Base-by-base conservation (phyloP, 176 grass and related monocot genomes). In the Bothriochloa decipiens region DNA sequence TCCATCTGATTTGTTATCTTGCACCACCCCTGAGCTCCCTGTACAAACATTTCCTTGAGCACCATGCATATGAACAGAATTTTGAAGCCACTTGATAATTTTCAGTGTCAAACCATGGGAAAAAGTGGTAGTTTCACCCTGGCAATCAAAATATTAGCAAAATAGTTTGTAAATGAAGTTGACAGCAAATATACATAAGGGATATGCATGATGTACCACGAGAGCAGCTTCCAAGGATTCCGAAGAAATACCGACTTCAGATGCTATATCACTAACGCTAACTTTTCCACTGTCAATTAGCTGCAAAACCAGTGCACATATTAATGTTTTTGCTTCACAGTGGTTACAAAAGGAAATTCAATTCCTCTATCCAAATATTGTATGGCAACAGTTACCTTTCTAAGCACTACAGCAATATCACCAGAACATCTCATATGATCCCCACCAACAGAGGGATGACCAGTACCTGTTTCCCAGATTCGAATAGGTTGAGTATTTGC, bases 81-180 rank as follows among this genome's bases (percentile, higher is more conserved):
- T 91, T 84, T 92, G 87, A 65, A 99, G 89, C 93, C 96, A 99
- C 65, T 91, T 99, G 78, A 96, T 89, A 77, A 99, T 96, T 92
- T 92, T 99, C 68, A 99, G 73, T 77, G 88, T 99, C 81, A 99
- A 81, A 73, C 96, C 96, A 84, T 94, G 89, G 68, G 96, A 96
- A 90, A 99, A 99, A 0, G 91, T 94, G 46, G 93, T 96, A 50
- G 96, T 99, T 87, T 99, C 91, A 74, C 96, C 96, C 96, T 99
- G 84, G 40, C 72, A 93, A 90, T 70, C 15, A 85, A 64, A 85
- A 16, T 58, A 84, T 68, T 87, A 86, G 60, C 55, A 72, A 87
- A 72, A 77, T 63, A 69, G 65, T 45, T 84, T 71, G 46, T 73
- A 76, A 84, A 87, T 78, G 33, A 85, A 83, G 18, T 90, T 84